These are phyloP conservation scores for Psilocybe mexicana DNA, from an alignment of 1,284 basidiomycete genomes.

Conservation along the genomic window DNA sequence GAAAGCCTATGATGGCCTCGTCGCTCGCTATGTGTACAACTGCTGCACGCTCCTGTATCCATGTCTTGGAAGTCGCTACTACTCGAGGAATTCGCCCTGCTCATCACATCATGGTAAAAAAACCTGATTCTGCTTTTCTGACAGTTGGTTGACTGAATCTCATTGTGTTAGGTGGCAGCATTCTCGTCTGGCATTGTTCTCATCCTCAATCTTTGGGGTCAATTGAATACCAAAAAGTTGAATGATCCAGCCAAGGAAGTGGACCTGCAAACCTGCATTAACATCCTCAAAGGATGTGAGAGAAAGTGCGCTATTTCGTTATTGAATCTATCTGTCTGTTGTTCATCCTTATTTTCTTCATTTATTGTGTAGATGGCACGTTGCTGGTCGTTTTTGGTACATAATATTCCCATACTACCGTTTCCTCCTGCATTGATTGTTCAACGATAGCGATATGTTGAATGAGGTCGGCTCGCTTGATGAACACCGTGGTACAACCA, in stretches of 20 bases:
- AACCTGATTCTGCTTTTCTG: neutral
- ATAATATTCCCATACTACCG: constrained; percentile 4
- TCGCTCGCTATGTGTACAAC: constrained; percentile 72
- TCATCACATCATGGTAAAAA: constrained; percentile 31
- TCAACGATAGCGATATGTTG: constrained; percentile 25
- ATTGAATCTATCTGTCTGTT: neutral
- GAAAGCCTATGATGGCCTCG: constrained; percentile 46
- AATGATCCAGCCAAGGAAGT: constrained; percentile 59
- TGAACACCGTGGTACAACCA: constrained; percentile 14
- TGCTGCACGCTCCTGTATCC: constrained; percentile 62
- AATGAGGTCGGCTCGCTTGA: constrained; percentile 22
- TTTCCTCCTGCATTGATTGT: neutral
- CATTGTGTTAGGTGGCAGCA: constrained; percentile 29
- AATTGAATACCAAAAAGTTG: constrained; percentile 51
- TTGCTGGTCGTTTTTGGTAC: constrained; percentile 42
- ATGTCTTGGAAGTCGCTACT: constrained; percentile 47
- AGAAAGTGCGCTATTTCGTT: constrained; percentile 24
- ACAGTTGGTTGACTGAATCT: neutral
- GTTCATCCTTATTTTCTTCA: neutral
- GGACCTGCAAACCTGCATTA: constrained; percentile 68
- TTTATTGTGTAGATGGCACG: constrained; percentile 28
- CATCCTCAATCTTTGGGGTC: constrained; percentile 71
- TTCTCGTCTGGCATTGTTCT: constrained; percentile 57
- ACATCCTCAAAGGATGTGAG: constrained; percentile 47
- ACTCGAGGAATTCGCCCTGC: constrained; percentile 26